phyloP scores from a whole-genome alignment of 1,139 yeast species.

The Eremothecium gossypii region DNA sequence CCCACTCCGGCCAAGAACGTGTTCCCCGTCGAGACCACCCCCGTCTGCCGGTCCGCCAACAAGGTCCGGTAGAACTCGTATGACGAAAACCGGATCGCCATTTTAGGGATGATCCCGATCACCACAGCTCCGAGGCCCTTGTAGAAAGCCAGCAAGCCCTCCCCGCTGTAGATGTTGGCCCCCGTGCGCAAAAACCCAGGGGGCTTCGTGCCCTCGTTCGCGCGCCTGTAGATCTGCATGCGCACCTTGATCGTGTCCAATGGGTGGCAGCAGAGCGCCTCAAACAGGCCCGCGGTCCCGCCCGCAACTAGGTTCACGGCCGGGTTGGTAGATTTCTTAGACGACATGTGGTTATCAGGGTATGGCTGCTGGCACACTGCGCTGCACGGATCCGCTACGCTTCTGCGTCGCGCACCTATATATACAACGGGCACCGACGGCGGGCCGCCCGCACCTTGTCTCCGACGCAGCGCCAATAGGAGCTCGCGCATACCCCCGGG shows the following conservation, averaged over 20 bases:
- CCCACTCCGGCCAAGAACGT: conserved; percentile 92
- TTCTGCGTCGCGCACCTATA: no score
- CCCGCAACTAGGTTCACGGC: conserved; percentile 85
- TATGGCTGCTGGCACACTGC: background rate
- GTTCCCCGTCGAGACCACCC: conserved; percentile 56
- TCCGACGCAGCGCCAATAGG: no score
- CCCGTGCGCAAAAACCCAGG: conserved; percentile 88
- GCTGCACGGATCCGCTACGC: no score
- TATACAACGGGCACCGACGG: no score
- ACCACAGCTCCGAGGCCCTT: conserved; percentile 96
- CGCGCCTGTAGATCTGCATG: conserved; percentile 76
- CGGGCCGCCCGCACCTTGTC: no score
- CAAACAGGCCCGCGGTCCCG: conserved; percentile 94
- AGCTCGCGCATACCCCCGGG: no score
- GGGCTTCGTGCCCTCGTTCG: conserved; percentile 48
- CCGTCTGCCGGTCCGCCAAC: conserved; percentile 51
- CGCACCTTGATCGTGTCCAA: conserved; percentile 91
- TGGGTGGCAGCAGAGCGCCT: conserved; percentile 95
- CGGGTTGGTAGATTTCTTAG: conserved; percentile 33
- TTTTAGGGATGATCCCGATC: conserved; percentile 94
- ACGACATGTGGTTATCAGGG: conserved; percentile 2
- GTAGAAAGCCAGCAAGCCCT: conserved; percentile 78
- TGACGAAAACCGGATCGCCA: conserved; percentile 94
- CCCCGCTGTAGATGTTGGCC: conserved; percentile 63
- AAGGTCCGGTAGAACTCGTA: conserved; percentile 78